phyloP scores from a whole-genome alignment of 495 filamentous ascomycete genomes.

The Annulohypoxylon nitens region DNA sequence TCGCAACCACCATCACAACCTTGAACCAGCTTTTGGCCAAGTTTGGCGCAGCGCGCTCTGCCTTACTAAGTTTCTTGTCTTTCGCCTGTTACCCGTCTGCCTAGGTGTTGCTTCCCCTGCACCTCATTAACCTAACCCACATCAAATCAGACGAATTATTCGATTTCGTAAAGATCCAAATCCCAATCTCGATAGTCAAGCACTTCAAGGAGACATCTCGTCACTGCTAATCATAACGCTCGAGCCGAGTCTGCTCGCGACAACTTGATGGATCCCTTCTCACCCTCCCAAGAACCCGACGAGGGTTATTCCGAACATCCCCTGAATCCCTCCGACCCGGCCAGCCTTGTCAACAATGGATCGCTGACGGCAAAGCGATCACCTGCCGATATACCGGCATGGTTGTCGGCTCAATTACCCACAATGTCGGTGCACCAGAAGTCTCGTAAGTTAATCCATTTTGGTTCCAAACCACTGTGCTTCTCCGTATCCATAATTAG shows the following conservation, averaged over 20 bases:
- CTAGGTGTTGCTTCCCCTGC: constrained; percentile 9
- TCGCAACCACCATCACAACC: constrained; percentile 29
- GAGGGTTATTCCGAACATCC: constrained; percentile 72
- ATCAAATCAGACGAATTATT: constrained; percentile 13
- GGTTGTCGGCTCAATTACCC: constrained; percentile 61
- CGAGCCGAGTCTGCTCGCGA: constrained; percentile 13
- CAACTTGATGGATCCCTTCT: constrained; percentile 53
- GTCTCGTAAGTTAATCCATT: constrained; percentile 57
- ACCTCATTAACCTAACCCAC: constrained; percentile 15
- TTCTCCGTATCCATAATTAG: constrained; percentile 19
- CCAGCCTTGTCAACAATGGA: constrained; percentile 41
- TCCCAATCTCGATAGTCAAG: background rate
- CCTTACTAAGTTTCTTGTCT: constrained; percentile 37
- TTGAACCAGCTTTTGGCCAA: constrained; percentile 25
- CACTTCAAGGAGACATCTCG: constrained; percentile 14
- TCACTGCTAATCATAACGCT: constrained; percentile 35
- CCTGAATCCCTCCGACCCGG: constrained; percentile 57
- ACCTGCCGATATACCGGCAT: constrained; percentile 55
- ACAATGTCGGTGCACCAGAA: constrained; percentile 60
- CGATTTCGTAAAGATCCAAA: constrained; percentile 14
- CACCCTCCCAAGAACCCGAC: constrained; percentile 61
- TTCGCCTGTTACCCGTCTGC: constrained; percentile 21
- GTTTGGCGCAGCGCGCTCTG: constrained; percentile 25
- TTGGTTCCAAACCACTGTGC: constrained; percentile 8
- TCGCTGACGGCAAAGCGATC: constrained; percentile 45